These are phyloP conservation scores for Jaltomata sinuosa DNA, from an alignment of 257 asterid genomes.

Conservation along the genomic window DNA sequence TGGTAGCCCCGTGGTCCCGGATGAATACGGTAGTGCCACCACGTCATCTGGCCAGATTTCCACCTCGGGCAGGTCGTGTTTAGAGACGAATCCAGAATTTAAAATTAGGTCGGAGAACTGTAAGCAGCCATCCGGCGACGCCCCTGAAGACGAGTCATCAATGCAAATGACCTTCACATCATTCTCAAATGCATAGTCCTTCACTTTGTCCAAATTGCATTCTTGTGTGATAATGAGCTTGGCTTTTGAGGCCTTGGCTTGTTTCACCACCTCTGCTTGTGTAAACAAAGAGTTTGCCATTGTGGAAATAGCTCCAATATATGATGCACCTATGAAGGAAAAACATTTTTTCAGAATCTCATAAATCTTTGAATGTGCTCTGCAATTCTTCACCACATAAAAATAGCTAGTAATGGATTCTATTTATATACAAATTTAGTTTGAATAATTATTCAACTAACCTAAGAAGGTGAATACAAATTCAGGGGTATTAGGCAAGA, in stretches of 20 bases:
- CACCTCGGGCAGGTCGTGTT: constrained; percentile 33
- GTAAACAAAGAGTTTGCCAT: constrained; percentile 87
- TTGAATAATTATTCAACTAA: not conserved
- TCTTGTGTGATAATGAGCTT: constrained; percentile 53
- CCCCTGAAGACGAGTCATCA: constrained; percentile 41
- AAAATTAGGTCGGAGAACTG: constrained; percentile 24
- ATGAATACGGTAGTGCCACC: constrained; percentile 86
- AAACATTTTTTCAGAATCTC: not conserved
- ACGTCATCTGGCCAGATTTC: constrained; percentile 48
- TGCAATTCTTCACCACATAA: not conserved
- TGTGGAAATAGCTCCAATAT: constrained; percentile 60
- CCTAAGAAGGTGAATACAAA: constrained; percentile 70
- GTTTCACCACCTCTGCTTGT: constrained; percentile 60
- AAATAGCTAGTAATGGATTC: not conserved
- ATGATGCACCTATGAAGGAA: constrained; percentile 75
- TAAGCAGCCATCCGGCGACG: constrained; percentile 31
- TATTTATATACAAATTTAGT: too few species aligned
- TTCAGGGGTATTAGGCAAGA: constrained; percentile 76
- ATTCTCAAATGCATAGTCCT: constrained; percentile 32
- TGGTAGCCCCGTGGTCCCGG: constrained; percentile 96
- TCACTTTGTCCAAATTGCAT: constrained; percentile 40
- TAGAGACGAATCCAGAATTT: not conserved
- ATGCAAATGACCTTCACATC: constrained; percentile 35
- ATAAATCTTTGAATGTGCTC: too few species aligned
- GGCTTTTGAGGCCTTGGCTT: constrained; percentile 57